phyloP scores from a whole-genome alignment of 208 protist genomes.

The Acanthamoeba triangularis region DNA sequence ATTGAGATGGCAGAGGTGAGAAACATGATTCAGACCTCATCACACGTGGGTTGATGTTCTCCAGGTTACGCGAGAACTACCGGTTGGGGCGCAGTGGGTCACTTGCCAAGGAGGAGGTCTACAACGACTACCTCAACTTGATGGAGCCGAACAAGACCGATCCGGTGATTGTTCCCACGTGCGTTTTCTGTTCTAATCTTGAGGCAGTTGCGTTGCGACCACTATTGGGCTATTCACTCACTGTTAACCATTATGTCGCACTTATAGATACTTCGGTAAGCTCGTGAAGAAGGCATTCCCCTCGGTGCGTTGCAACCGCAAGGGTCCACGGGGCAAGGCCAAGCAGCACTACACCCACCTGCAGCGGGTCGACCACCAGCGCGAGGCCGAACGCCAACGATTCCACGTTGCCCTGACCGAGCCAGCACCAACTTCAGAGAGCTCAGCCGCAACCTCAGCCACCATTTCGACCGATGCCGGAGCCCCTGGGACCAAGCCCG shows the following conservation, averaged over 20 bases:
- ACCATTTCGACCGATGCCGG: background rate
- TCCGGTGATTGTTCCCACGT: background rate
- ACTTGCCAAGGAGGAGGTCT: background rate
- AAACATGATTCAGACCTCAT: no score
- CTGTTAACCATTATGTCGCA: background rate
- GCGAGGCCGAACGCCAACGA: background rate
- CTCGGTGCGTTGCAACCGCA: background rate
- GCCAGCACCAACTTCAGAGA: background rate
- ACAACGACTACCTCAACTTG: background rate
- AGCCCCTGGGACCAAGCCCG: background rate
- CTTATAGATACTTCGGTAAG: background rate
- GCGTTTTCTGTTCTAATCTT: background rate
- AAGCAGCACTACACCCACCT: slow-evolving; percentile 22
- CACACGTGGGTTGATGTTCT: background rate
- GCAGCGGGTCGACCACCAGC: slow-evolving; percentile 29
- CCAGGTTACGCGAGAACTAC: slow-evolving; percentile 8
- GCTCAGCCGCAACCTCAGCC: background rate
- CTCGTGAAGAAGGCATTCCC: slow-evolving; percentile 35
- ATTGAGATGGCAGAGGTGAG: no score
- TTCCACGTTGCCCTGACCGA: background rate
- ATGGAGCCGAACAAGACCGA: background rate
- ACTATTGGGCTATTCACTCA: background rate
- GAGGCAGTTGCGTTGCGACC: background rate
- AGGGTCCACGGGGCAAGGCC: slow-evolving; percentile 18
- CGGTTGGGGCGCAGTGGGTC: background rate